Conservation (phyloP, 345 rosid genomes). For the Lepidium aucheri region DNA sequence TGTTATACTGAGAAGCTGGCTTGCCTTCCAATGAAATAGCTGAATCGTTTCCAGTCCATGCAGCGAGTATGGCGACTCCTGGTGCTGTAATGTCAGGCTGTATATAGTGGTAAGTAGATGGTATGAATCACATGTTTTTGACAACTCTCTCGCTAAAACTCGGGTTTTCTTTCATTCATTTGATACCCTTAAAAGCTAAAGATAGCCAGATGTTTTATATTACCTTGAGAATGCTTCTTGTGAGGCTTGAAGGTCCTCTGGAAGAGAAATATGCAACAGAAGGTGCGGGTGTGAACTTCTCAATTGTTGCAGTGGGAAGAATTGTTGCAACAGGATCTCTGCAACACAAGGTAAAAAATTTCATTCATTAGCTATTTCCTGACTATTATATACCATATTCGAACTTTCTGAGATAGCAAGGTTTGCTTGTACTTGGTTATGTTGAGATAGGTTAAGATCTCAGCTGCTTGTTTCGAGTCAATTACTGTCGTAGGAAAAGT, state of each 20-base stretch:
- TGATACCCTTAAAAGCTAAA: background rate
- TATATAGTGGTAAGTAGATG: background rate
- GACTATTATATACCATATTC: background rate
- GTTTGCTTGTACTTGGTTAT: conserved; percentile 43
- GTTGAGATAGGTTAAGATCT: conserved; percentile 53
- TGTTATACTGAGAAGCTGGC: conserved; percentile 35
- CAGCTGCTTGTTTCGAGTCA: conserved; percentile 42
- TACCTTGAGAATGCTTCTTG: conserved; percentile 76
- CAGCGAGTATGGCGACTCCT: conserved; percentile 69
- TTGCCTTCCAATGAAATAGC: conserved; percentile 29
- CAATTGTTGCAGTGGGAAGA: conserved; percentile 39
- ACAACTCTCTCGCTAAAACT: background rate
- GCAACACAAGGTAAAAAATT: background rate
- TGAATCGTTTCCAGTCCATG: conserved; percentile 59
- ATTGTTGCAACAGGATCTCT: conserved; percentile 72
- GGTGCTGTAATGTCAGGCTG: conserved; percentile 94
- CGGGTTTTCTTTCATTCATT: background rate
- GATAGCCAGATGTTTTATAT: background rate
- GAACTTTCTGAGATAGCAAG: background rate
- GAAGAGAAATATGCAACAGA: conserved; percentile 60
- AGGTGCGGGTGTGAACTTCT: conserved; percentile 63
- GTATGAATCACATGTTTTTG: background rate
- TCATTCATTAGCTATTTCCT: background rate
- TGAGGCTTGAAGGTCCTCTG: conserved; percentile 58
- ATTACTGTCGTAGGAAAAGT: conserved; percentile 45